phyloP scores from a whole-genome alignment of 2,329 filamentous ascomycete species.

The Cylindrodendrum hubeiense region DNA sequence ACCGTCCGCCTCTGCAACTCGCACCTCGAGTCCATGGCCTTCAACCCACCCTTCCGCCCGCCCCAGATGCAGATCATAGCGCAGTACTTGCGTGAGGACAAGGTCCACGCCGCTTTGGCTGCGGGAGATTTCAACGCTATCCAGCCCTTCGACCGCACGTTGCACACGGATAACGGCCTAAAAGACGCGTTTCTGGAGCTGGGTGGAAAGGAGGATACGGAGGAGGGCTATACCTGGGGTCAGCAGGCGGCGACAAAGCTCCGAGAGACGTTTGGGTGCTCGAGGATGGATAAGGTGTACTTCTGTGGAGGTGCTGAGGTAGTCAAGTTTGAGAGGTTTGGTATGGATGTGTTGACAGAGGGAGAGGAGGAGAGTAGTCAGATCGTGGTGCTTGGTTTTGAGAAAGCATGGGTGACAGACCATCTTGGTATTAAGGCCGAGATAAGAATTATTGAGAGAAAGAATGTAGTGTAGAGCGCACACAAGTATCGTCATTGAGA shows the following conservation, averaged over 20 bases:
- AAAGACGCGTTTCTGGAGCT: conserved; percentile 65
- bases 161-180: conserved; percentile 62
- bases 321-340: conserved; percentile 59
- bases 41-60: conserved; percentile 61
- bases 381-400: conserved; percentile 45
- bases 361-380: conserved; percentile 47
- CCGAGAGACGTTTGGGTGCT: conserved; percentile 60
- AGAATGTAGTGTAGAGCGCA: too few species aligned
- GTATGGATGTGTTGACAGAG: conserved; percentile 54
- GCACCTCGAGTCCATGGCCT: conserved; percentile 67
- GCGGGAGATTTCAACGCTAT: conserved; percentile 72
- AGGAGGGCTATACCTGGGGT: conserved; percentile 69
- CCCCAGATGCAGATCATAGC: conserved; percentile 60
- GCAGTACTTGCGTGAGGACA: conserved; percentile 53
- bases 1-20: conserved; percentile 65
- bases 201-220: conserved; percentile 63
- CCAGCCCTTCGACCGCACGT: conserved; percentile 62
- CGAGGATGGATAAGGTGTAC: conserved; percentile 66
- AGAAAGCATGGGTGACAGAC: conserved; percentile 63
- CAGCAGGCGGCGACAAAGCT: conserved; percentile 60
- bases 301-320: conserved; percentile 53
- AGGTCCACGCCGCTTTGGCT: conserved; percentile 56
- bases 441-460: conserved; percentile 16
- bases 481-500: too few species aligned
- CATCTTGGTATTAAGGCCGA: conserved; percentile 53